Evolutionary conservation across 2,329 filamentous ascomycete genomes (phyloP), one percentile per base, ranked within the genome.

Genomic region (Xylariaceae sp.): DNA sequence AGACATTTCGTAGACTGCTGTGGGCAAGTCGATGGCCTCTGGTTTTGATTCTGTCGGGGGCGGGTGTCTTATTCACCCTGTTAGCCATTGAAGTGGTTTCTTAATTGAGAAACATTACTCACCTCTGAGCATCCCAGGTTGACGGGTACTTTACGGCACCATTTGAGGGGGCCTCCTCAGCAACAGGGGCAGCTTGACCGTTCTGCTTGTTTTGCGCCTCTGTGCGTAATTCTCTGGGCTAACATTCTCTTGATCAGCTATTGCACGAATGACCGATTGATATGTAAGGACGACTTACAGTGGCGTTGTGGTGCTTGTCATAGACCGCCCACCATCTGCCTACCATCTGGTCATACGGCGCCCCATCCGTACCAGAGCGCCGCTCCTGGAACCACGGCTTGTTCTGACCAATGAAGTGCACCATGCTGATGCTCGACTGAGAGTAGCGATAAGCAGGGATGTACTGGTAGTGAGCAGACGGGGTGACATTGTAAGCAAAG

Each of bases 401-500:
- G 58, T 90, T 82, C 60, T 86, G 76, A 48, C 94, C 94, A 69
- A 99, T 97, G 74, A 97, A 99, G 76, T 99, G 94, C 30, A 96
- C 88, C 78, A 95, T 83, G 71, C 83, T 92, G 69, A 99, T 96
- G 67, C 85, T 89, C 52, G 88, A 89, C 75, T 95, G 90, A 74
- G 95, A 96, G 78, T 97, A 91, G 65, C 87, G 85, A 75, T 96
- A 99, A 55, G 94, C 94, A 10, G 94, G 94, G 58, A 97, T 82
- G 75, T 97, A 99, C 76, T 99, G 94, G 77, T 99, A 99, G 73
- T 96, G 92, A 23, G 89, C 92, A 63, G 90, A 97, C 1, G 94
- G 94, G 0, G 94, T 99, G 74, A 94, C 94, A 74, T 99, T 99
- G 80, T 97, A 99, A 54, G 87, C 88, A 76, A 99, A 99, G 75